Percentiles rank a stretch among this genome's conserved stretches.
Evolutionary conservation across 169 alveolate genomes (phyloP).

Genomic region (Cryptosporidium sp.): DNA sequence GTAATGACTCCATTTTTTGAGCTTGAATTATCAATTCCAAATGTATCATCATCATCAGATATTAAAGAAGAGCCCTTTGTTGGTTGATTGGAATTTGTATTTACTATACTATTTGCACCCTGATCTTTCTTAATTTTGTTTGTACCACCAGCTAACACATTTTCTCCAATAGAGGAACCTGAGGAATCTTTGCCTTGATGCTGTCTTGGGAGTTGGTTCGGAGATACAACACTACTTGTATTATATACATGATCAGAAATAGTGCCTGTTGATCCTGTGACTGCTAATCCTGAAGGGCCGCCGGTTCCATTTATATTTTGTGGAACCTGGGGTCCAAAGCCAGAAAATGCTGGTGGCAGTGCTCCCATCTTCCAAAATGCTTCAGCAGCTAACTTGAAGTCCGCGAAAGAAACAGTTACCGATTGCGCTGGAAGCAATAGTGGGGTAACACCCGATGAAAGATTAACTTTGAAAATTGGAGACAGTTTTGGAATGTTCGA

Average conservation of each 20-base stretch:
- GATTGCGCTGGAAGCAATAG: conserved; percentile 75
- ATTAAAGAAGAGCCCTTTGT: neutral
- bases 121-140: conserved; percentile 6
- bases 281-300: neutral
- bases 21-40: neutral
- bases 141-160: neutral
- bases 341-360: conserved; percentile 42
- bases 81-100: neutral
- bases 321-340: neutral
- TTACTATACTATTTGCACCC: neutral
- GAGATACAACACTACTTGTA: neutral
- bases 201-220: neutral
- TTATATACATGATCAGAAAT: neutral
- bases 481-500: conserved; percentile 48
- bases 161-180: neutral
- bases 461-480: conserved; percentile 41
- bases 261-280: neutral
- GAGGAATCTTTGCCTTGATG: conserved; percentile 3
- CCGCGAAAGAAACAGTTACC: conserved; percentile 36
- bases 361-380: conserved; percentile 72
- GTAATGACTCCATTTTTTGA: neutral
- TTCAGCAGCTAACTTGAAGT: conserved; percentile 67
- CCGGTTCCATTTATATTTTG: neutral
- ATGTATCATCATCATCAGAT: neutral
- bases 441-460: conserved; percentile 60